Evolutionary conservation across 306 rosid genomes (phyloP).

Genomic region (Gastrolobium villosum): DNA sequence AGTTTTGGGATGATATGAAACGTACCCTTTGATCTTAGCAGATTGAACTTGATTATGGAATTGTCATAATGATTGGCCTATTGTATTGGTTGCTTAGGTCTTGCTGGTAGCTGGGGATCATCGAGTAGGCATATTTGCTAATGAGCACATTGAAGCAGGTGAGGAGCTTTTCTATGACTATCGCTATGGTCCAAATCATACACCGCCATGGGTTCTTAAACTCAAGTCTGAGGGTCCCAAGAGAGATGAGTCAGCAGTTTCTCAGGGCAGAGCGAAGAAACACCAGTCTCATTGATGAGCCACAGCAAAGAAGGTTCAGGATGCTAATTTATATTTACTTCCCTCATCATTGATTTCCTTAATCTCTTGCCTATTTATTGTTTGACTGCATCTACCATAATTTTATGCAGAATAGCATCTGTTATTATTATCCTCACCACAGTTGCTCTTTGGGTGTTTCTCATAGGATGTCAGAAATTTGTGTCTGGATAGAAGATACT

Average conservation of each 20-base stretch:
- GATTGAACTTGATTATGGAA: slow-evolving; percentile 4
- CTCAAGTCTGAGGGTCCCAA: slow-evolving; percentile 52
- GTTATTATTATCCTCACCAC: neutral
- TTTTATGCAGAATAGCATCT: neutral
- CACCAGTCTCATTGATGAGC: slow-evolving; percentile 65
- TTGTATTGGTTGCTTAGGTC: slow-evolving; percentile 53
- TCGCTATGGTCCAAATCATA: slow-evolving; percentile 55
- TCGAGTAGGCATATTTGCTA: slow-evolving; percentile 86
- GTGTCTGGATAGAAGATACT: neutral
- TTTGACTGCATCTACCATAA: neutral
- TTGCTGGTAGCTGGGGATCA: slow-evolving; percentile 89
- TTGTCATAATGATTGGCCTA: slow-evolving; percentile 10
- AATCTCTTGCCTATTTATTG: neutral
- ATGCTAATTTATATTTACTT: neutral
- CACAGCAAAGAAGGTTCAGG: slow-evolving; percentile 31
- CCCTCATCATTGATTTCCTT: neutral
- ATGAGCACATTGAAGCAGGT: slow-evolving; percentile 75
- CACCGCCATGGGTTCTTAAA: slow-evolving; percentile 71
- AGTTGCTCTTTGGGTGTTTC: neutral
- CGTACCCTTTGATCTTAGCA: neutral
- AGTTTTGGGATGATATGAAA: neutral
- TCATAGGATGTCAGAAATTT: neutral
- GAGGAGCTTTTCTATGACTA: slow-evolving; percentile 90
- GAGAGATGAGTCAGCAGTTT: slow-evolving; percentile 58
- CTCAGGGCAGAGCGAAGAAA: slow-evolving; percentile 75